A percentile compares a stretch with the other conserved stretches of the same genome.
phyloP scores from a whole-genome alignment of 139 green algal species.

The Trebouxia sp. region DNA sequence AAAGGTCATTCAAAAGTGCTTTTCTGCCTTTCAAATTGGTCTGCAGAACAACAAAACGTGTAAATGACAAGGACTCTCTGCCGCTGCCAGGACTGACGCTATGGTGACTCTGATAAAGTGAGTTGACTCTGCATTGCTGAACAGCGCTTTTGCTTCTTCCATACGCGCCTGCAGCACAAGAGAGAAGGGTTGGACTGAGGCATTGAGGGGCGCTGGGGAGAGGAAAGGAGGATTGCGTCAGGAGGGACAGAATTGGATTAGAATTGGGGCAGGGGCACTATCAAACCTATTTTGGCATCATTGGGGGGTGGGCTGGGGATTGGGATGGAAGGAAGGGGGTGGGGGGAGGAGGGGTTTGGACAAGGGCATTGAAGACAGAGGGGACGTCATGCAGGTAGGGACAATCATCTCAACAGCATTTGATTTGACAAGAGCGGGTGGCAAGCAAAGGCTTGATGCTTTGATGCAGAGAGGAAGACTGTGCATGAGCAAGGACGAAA shows the following conservation, averaged over 20 bases:
- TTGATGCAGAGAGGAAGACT: too few relatives aligned
- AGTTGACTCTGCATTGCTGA: conserved; percentile 82
- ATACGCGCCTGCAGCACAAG: conserved; percentile 62
- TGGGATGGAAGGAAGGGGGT: neutral
- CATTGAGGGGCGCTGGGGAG: too few relatives aligned
- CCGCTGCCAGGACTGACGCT: conserved; percentile 92
- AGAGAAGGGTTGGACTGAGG: too few relatives aligned
- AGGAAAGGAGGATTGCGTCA: too few relatives aligned
- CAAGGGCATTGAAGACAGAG: neutral
- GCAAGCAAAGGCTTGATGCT: too few relatives aligned
- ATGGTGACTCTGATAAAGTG: conserved; percentile 98
- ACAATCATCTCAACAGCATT: too few relatives aligned
- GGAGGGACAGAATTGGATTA: too few relatives aligned
- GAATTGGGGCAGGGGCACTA: too few relatives aligned
- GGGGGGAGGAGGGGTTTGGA: neutral
- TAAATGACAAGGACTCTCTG: conserved; percentile 83
- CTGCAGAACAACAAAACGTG: conserved; percentile 35
- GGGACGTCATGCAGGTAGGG: neutral
- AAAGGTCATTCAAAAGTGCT: neutral
- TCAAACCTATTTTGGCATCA: too few relatives aligned
- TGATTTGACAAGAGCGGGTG: too few relatives aligned
- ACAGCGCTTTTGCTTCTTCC: conserved; percentile 85
- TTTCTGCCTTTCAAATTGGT: neutral
- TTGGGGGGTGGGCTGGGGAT: neutral
- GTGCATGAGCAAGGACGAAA: too few relatives aligned